Base-by-base conservation (phyloP, 768 basidiomycete genomes). In the Rhizopogon vinicolor region DNA sequence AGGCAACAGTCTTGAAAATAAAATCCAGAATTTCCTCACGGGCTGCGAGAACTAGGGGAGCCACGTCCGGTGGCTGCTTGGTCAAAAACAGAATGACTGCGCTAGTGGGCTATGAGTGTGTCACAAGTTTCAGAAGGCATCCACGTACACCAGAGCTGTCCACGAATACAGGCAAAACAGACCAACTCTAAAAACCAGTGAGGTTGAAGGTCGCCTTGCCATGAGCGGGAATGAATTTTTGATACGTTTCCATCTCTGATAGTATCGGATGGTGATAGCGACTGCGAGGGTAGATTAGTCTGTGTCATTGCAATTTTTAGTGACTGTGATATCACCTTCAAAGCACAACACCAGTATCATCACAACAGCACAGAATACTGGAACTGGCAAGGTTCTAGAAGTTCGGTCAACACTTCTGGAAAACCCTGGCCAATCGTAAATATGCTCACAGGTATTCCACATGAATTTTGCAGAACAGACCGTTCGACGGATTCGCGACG, bases 21-120 rank as follows among this genome's bases (percentile, higher is more conserved):
- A 44, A 25, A 43, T 5, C 19, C 13, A 7, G 49, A 22, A 13
- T 42, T 41, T 48, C 56, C 79, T 62, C 55, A 84, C 82, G 58
- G 13, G 76, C 70, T 31, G 83, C 82, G 51, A 79, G 77, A 13
- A 79, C 65, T 70, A 83, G 74, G 60, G 76, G 79, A 35, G 75
- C 69, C 61, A 74, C 75, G 3, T 68, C 58, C 18, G 62, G 54
- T 37, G 53, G 52, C 31, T 53, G 19, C n/a, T 62, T 51, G 22
- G 69, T 68, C 51, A 78, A 54, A 60, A 74, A 76, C 18, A 73
- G 63, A 52, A 76, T 63, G 25, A 74, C 72, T 16, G 72, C 71
- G 14, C 77, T 79, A 52, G 39, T 41, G 28, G 48, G 48, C 29
- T 1, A 31, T 51, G 50, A 40, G 18, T 60, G 7, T 60, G 44